Base-by-base conservation (phyloP, 2,329 filamentous ascomycete species). In the Hawksworthiomyces lignivorus region DNA sequence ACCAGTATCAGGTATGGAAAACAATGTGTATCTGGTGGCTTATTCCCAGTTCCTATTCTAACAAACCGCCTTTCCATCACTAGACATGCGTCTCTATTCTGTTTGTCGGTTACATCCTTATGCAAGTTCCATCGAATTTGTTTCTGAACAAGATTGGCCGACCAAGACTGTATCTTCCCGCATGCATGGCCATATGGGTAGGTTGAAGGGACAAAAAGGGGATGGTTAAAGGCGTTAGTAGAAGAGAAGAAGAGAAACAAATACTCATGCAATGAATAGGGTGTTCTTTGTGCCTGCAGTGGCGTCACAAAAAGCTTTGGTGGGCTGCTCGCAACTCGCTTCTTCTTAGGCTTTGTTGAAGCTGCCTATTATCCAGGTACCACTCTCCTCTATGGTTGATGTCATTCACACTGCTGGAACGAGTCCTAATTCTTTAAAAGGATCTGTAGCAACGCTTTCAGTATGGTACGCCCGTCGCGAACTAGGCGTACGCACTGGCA, bases 381-480 rank as follows among this genome's bases (percentile, higher is more conserved):
- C 15, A n/a, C 29, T 31, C 29, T 17, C 29, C 29, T n/a, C 29
- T n/a, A n/a, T n/a, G n/a, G n/a, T n/a, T n/a, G n/a, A n/a, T n/a
- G n/a, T n/a, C n/a, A n/a, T n/a, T n/a, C n/a, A n/a, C n/a, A n/a
- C n/a, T n/a, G n/a, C n/a, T n/a, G n/a, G n/a, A n/a, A n/a, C n/a
- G n/a, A n/a, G n/a, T n/a, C n/a, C n/a, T n/a, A n/a, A n/a, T 31
- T 31, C 17, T 31, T 31, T 31, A 12, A 26, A 26, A 26, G 24
- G 22, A 51, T 76, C 76, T 50, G 60, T 83, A 4, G 84, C 79
- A 61, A 82, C 77, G 50, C 66, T 84, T 28, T 68, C 63, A 44
- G 70, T 67, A 41, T 85, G 82, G 81, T 87, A 87, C 52, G 85
- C 79, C 0, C 70, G 81, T 33, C 76, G 77, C 48, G 83, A 84